Percentiles rank a stretch among this genome's conserved stretches.
Evolutionary conservation across 768 basidiomycete genomes (phyloP).

Genomic region (Strobilomyces confusus): DNA sequence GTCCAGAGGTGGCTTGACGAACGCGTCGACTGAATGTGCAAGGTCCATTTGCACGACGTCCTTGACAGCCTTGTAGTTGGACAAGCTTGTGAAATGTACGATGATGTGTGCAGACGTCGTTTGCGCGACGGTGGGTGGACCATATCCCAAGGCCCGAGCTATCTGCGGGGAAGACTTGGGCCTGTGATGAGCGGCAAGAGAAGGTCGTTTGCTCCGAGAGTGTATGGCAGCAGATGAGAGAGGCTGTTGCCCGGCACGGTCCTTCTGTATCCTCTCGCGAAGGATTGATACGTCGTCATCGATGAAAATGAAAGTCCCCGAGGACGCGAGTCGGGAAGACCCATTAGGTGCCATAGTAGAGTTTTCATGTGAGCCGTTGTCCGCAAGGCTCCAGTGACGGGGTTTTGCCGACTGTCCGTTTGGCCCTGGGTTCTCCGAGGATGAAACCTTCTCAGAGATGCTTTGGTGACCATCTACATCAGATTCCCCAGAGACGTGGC

Average conservation of each 20-base stretch:
- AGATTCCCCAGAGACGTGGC: slow-evolving; percentile 64
- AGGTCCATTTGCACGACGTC: slow-evolving; percentile 69
- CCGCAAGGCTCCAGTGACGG: slow-evolving; percentile 22
- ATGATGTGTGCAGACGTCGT: slow-evolving; percentile 42
- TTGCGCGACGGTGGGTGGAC: slow-evolving; percentile 26
- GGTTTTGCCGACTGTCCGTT: slow-evolving; percentile 12
- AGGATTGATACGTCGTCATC: slow-evolving; percentile 88
- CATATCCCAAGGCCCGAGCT: slow-evolving; percentile 47
- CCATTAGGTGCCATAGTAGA: slow-evolving; percentile 17
- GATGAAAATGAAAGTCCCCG: slow-evolving; percentile 75
- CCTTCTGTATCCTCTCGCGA: slow-evolving; percentile 64
- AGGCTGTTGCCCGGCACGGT: slow-evolving; percentile 51
- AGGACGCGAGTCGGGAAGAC: slow-evolving; percentile 22
- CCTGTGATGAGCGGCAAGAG: slow-evolving; percentile 62
- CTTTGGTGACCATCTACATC: slow-evolving; percentile 40
- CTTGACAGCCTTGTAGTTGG: slow-evolving; percentile 85
- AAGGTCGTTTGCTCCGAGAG: slow-evolving; percentile 57
- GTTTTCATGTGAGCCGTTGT: slow-evolving; percentile 20
- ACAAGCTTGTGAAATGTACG: slow-evolving; percentile 87
- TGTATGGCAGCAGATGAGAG: slow-evolving; percentile 37
- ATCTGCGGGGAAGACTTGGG: slow-evolving; percentile 82
- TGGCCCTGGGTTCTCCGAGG: slow-evolving; percentile 1
- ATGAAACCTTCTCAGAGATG: slow-evolving; percentile 14
- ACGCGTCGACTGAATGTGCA: slow-evolving; percentile 42
- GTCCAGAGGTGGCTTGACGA: slow-evolving; percentile 62